These are phyloP conservation scores for Suillus lakei DNA, from an alignment of 768 basidiomycete species.

Conservation along the genomic window DNA sequence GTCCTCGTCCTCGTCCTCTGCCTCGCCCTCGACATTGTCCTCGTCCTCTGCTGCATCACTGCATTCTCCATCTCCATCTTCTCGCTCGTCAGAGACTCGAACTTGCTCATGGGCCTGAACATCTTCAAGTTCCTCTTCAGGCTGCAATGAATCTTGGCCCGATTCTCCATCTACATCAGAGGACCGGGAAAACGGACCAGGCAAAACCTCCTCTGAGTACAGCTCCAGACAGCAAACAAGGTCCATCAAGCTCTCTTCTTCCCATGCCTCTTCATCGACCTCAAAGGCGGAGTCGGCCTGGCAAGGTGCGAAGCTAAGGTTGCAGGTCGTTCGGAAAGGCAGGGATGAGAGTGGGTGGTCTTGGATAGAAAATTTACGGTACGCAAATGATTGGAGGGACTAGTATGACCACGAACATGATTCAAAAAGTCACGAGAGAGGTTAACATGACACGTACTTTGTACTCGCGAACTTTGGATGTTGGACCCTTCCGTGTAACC, in stretches of 20 bases:
- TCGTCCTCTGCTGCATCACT: neutral
- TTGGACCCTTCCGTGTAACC: neutral
- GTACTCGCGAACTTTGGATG: conserved; percentile 1
- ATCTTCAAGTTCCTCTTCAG: neutral
- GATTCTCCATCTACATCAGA: neutral
- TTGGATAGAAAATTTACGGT: neutral
- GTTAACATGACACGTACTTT: neutral
- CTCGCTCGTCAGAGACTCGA: neutral
- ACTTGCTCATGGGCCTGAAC: neutral
- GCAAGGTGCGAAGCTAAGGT: neutral
- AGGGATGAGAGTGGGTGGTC: neutral
- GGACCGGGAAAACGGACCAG: neutral
- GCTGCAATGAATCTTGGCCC: neutral
- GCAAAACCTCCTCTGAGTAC: neutral
- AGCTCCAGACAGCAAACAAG: conserved; percentile 1
- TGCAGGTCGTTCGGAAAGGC: conserved; percentile 2
- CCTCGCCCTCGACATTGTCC: neutral
- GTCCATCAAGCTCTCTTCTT: neutral
- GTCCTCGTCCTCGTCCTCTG: neutral
- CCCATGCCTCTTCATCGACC: conserved; percentile 4
- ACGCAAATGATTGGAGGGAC: neutral
- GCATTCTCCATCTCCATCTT: neutral
- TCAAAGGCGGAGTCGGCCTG: neutral
- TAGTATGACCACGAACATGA: neutral
- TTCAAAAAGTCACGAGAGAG: neutral